phyloP scores from a whole-genome alignment of 768 basidiomycete species.

The Rhizopogon roseolus region DNA sequence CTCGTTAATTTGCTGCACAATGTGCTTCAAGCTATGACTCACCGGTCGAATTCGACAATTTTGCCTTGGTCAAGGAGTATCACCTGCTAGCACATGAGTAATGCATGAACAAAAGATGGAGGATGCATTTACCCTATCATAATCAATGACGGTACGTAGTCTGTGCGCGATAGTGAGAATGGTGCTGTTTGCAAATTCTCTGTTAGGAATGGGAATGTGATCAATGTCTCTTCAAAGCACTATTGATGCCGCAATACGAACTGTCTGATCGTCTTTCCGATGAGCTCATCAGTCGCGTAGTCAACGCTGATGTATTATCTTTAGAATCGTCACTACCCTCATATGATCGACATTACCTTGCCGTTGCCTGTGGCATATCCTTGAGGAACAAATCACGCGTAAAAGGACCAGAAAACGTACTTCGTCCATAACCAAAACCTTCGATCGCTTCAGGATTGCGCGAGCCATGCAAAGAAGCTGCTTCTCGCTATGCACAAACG shows the following conservation, averaged over 20 bases:
- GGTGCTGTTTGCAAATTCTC: conserved; percentile 76
- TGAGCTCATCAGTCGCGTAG: conserved; percentile 86
- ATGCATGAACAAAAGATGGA: not conserved
- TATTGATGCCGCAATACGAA: conserved; percentile 29
- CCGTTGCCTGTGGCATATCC: conserved; percentile 49
- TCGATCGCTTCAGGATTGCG: conserved; percentile 76
- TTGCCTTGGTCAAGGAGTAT: conserved; percentile 76
- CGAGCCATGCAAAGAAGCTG: conserved; percentile 88
- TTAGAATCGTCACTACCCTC: not conserved
- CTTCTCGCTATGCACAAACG: conserved; percentile 48
- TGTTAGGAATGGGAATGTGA: conserved; percentile 16
- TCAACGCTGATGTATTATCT: conserved; percentile 45
- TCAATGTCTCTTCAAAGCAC: not conserved
- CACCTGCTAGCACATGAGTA: conserved; percentile 39
- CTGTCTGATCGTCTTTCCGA: conserved; percentile 77
- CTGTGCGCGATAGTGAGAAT: conserved; percentile 83
- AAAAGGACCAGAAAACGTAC: conserved; percentile 28
- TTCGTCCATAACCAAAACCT: conserved; percentile 82
- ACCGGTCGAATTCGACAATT: conserved; percentile 73
- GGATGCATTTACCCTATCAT: conserved; percentile 57
- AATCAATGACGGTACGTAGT: conserved; percentile 76
- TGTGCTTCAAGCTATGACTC: conserved; percentile 8
- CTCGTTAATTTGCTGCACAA: not conserved
- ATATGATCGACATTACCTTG: conserved; percentile 37
- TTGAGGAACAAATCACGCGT: not conserved